Conservation (phyloP, 2,329 filamentous ascomycete species). For the Paraphoma sp. region DNA sequence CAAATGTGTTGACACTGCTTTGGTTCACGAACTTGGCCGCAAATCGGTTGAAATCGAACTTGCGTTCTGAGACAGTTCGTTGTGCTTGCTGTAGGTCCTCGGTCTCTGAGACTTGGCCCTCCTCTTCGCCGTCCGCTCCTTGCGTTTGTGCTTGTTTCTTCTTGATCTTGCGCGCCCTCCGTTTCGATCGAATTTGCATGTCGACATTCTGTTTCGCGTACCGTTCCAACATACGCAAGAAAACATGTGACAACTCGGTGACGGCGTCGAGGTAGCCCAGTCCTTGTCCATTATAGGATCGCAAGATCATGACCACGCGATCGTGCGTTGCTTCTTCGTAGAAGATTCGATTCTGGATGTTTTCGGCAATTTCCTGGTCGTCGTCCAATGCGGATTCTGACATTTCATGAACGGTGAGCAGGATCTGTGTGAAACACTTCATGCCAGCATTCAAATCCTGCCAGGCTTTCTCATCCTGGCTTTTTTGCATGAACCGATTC, state of each 20-base stretch:
- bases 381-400: slow-evolving; percentile 81
- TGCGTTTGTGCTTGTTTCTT: slow-evolving; percentile 61
- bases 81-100: slow-evolving; percentile 78
- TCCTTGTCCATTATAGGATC: slow-evolving; percentile 90
- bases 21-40: slow-evolving; percentile 81
- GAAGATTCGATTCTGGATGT: slow-evolving; percentile 95
- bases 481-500: slow-evolving; percentile 80
- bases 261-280: slow-evolving; percentile 92
- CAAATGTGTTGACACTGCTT: slow-evolving; percentile 86
- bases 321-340: slow-evolving; percentile 97
- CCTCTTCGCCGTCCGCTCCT: slow-evolving; percentile 59
- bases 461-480: slow-evolving; percentile 85
- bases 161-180: slow-evolving; percentile 75
- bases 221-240: slow-evolving; percentile 86
- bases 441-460: slow-evolving; percentile 84
- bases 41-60: slow-evolving; percentile 92
- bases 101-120: slow-evolving; percentile 60
- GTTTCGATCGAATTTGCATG: slow-evolving; percentile 86
- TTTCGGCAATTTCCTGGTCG: slow-evolving; percentile 97
- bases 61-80: slow-evolving; percentile 77
- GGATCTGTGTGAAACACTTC: slow-evolving; percentile 93
- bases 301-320: slow-evolving; percentile 77
- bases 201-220: slow-evolving; percentile 96
- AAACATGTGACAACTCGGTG: slow-evolving; percentile 90
- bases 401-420: slow-evolving; percentile 94